Evolutionary conservation across 176 grass and related monocot species (phyloP).

Genomic region (Bolboschoenus planiculmis): DNA sequence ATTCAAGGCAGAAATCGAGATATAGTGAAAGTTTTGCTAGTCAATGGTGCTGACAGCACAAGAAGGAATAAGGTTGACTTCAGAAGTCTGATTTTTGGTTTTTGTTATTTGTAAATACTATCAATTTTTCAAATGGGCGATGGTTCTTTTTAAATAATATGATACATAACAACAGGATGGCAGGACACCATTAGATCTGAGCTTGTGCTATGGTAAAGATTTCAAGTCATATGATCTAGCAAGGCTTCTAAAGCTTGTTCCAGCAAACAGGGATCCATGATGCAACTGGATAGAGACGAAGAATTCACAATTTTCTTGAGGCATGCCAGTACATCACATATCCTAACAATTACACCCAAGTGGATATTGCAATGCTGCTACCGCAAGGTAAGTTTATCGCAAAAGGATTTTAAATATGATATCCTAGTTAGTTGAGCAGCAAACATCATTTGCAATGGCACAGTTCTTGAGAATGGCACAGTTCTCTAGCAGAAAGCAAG

Average conservation of each 20-base stretch:
- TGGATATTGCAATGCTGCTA: neutral
- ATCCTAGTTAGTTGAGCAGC: neutral
- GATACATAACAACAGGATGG: conserved; percentile 51
- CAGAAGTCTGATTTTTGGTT: neutral
- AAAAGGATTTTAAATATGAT: neutral
- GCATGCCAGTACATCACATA: neutral
- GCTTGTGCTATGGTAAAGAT: conserved; percentile 89
- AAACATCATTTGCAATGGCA: neutral
- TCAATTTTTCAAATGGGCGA: neutral
- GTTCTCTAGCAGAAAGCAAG: neutral
- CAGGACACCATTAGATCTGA: conserved; percentile 72
- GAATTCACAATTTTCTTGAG: neutral
- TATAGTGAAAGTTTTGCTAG: conserved; percentile 68
- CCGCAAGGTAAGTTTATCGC: neutral
- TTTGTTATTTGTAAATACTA: neutral
- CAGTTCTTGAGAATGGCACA: neutral
- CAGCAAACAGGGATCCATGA: conserved; percentile 53
- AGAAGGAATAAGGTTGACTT: conserved; percentile 64
- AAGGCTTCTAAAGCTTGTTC: conserved; percentile 81
- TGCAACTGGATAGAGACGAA: neutral
- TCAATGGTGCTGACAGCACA: conserved; percentile 79
- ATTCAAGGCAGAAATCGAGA: conserved; percentile 89
- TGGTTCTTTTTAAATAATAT: conserved; percentile 13
- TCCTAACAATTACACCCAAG: neutral
- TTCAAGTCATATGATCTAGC: conserved; percentile 93